These are phyloP conservation scores for Apophysomyces sp. DNA, from an alignment of 371 early-diverging fungal genomes.

Conservation along the genomic window DNA sequence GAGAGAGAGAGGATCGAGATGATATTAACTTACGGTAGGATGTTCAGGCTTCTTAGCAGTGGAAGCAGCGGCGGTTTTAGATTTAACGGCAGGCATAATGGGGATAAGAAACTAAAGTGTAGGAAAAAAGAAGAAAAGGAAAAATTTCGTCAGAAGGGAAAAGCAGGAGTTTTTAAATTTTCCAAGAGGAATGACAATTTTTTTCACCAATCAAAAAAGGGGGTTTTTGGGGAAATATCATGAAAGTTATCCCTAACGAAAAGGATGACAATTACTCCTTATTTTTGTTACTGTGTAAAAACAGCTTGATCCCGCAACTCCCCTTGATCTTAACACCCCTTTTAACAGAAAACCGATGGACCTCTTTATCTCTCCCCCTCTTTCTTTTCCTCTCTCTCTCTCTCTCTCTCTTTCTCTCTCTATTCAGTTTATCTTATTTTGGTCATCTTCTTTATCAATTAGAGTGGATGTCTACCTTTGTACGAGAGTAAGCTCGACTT, in stretches of 20 bases:
- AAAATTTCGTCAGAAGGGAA: constrained; percentile 6
- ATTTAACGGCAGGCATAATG: constrained; percentile 23
- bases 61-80: constrained; percentile 18
- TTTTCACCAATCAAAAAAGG: neutral
- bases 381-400: neutral
- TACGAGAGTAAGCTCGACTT: neutral
- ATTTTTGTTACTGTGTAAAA: neutral
- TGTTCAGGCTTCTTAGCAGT: constrained; percentile 50
- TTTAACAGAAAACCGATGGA: no score
- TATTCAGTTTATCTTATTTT: neutral
- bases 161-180: constrained; percentile 4
- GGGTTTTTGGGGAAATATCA: no score
- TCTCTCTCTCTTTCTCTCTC: neutral
- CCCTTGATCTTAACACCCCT: neutral
- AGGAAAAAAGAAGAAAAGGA: constrained; percentile 5
- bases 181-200: constrained; percentile 1
- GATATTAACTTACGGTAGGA: constrained; percentile 39
- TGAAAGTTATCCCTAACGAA: no score
- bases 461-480: neutral
- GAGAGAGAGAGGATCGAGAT: neutral
- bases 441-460: neutral
- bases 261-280: no score
- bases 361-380: no score
- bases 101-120: constrained; percentile 7
- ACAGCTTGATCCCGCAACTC: neutral